A percentile compares a stretch with the other conserved stretches of the same genome.
phyloP scores from a whole-genome alignment of 108 stramenopile genomes.

The Cyclotella cryptica region DNA sequence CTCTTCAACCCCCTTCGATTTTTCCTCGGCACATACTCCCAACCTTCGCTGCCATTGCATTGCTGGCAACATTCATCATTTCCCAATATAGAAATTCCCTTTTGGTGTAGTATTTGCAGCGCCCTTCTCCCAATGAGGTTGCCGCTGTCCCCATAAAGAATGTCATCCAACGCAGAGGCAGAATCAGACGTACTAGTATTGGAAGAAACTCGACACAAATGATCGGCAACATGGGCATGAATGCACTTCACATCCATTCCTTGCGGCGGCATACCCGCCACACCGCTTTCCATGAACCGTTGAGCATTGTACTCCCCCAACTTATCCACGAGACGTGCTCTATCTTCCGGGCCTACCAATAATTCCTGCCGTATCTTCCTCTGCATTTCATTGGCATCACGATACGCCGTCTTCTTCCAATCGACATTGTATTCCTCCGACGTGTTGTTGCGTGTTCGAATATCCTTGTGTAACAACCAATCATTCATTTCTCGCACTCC shows the following conservation, averaged over 20 bases:
- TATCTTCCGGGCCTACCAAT: constrained; percentile 14
- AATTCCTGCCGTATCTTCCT: constrained; percentile 28
- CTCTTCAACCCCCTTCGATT: constrained; percentile 36
- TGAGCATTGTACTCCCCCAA: constrained; percentile 40
- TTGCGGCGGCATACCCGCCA: constrained; percentile 29
- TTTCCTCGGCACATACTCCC: constrained; percentile 39
- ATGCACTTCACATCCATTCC: constrained; percentile 38
- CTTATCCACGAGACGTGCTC: neutral
- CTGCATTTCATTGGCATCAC: constrained; percentile 34
- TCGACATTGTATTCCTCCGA: neutral
- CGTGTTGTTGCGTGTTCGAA: neutral
- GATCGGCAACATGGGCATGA: constrained; percentile 47
- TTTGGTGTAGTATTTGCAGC: constrained; percentile 24
- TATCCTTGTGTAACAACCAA: constrained; percentile 25
- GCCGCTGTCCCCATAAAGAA: neutral
- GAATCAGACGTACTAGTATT: too few species aligned
- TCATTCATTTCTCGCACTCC: constrained; percentile 44
- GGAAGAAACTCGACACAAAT: constrained; percentile 37
- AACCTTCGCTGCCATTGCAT: constrained; percentile 27
- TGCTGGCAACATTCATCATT: constrained; percentile 48
- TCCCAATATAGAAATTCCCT: constrained; percentile 27
- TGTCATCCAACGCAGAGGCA: neutral
- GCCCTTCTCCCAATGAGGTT: constrained; percentile 35
- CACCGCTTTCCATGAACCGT: constrained; percentile 36
- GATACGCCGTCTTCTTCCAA: constrained; percentile 27